Evolutionary conservation across 768 basidiomycete species (phyloP), one percentile per base, ranked within the genome.

Genomic region (Auricularia sp.): DNA sequence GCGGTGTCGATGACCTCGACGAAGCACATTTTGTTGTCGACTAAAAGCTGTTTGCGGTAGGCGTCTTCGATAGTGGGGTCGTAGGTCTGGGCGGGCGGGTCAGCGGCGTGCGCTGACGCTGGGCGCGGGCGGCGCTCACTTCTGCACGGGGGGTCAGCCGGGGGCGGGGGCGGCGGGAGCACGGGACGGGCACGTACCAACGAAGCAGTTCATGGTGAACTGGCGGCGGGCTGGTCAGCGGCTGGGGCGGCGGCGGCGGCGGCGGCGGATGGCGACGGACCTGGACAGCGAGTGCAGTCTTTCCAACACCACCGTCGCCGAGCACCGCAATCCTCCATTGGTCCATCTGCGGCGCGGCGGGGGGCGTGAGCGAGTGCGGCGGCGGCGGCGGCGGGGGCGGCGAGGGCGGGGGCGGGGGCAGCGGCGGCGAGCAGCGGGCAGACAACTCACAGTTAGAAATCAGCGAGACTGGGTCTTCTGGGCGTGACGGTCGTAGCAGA

Each of bases 1-100:
- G 95, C 95, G 70, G 95, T 97, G 77, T 98, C 94, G 74, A 98
- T 91, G 67, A 98, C 92, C 76, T 98, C 94, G 68, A 98, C 85
- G 74, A 94, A 90, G 77, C 93, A 95, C 86, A 94, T 94, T 70
- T 87, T 84, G 73, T 93, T 93, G 76, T 96, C 94, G 68, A 97
- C 93, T 64, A 94, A 87, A 70, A 94, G 83, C 74, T 94, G 93
- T 75, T 95, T 96, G 71, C 94, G 84, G 78, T 98, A 97, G 67
- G 93, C 93, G 75, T 97, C 94, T 78, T 98, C 94, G 84, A 98
- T 98, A 70, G 94, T 98, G 64, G 94, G 94, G 79, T 98, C 94
- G 76, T 98, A 98, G 62, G 93, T 93, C 92, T 96, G 68, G 23
- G 29, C 29, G 29, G 44, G 14, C 65, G 10, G 14, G 39, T 62